Base-by-base conservation (phyloP, 768 basidiomycete species). In the Termitomyces heimii region DNA sequence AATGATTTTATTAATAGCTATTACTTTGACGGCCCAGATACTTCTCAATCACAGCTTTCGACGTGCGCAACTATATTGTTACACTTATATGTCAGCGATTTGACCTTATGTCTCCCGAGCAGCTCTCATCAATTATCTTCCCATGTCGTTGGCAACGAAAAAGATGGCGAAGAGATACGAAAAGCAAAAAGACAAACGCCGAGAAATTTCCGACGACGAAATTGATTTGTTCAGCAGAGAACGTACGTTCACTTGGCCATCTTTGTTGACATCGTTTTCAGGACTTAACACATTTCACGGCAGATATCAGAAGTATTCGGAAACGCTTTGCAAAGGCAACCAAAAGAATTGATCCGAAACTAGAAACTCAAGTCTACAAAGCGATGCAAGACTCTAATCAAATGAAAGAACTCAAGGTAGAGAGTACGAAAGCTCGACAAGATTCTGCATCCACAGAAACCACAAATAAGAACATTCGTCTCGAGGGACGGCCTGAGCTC, bases 121-220 rank as follows among this genome's bases (percentile, higher is more conserved):
- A 83, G 82, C 83, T 2, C 70, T 88, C 24, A 70, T 75, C 32
- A 65, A 76, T 18, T 78, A 79, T 60, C 70, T 88, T 22, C 86
- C 86, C 0, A 82, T 87, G 71, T 83, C 83, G 0, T 68, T 89
- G 44, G 83, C 85, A 1, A 84, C 81, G 34, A 77, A 79, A 62
- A 77, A 83, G 63, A 74, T 82, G 69, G 73, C 71, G 5, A 72
- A 74, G 49, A 68, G 73, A 52, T 78, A 75, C 57, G 70, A 67
- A 65, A 71, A 69, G 62, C 66, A 67, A 42, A 71, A 70, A 57
- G 66, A 66, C 55, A 65, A 26, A 9, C 35, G 16, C 2, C 50
- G 26, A 28, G 50, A 3, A 13, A 39, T 26, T 28, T 1, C 26
- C 7, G 35, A 51, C 39, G 50, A 51, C 18, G 50, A 51, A 13